Conservation (phyloP, 176 grass and related monocot genomes). For the Lolium rigidum region DNA sequence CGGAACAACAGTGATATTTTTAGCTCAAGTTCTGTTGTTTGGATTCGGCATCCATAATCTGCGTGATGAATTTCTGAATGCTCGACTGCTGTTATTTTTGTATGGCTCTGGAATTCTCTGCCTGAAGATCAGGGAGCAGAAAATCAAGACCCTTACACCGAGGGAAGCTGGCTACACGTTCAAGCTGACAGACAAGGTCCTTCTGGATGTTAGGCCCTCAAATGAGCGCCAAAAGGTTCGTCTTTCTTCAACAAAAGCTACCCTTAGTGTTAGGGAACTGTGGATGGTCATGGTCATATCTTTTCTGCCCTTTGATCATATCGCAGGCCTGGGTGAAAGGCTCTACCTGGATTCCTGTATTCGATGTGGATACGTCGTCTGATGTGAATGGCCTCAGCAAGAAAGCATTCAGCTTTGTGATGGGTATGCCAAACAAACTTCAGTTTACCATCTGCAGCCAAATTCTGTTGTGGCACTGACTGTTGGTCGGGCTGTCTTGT, state of each 20-base stretch:
- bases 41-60: constrained; percentile 1
- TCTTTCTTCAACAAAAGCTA: neutral
- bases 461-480: neutral
- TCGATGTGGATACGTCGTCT: constrained; percentile 65
- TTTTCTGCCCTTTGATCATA: neutral
- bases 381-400: constrained; percentile 66
- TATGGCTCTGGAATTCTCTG: constrained; percentile 23
- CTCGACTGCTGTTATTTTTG: constrained; percentile 17
- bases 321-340: constrained; percentile 93
- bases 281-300: constrained; percentile 4
- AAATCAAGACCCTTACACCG: constrained; percentile 87
- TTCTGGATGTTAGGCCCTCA: constrained; percentile 92
- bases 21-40: neutral
- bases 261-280: neutral
- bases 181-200: constrained; percentile 78
- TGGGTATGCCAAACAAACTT: constrained; percentile 62
- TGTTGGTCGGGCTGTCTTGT: neutral
- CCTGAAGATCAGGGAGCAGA: constrained; percentile 95
- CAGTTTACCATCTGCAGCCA: constrained; percentile 3
- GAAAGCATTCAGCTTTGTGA: constrained; percentile 79
- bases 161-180: constrained; percentile 96
- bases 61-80: neutral
- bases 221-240: constrained; percentile 80
- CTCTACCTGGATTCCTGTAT: constrained; percentile 94
- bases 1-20: neutral